Evolutionary conservation across 2,329 filamentous ascomycete species (phyloP), one percentile per base, ranked within the genome.

Genomic region (Aaosphaeria arxii): DNA sequence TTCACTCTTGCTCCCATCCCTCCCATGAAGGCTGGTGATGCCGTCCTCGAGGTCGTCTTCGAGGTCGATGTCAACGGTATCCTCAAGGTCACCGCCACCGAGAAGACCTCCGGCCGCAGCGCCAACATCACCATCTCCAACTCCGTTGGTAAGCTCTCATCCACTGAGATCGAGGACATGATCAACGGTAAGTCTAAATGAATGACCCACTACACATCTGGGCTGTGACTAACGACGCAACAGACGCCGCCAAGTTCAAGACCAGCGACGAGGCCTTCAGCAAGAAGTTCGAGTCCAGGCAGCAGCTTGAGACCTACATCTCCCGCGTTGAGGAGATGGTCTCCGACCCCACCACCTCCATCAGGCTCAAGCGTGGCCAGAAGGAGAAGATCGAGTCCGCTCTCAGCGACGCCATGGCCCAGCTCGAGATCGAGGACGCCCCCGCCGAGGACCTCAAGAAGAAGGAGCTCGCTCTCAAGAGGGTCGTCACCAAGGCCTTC

Each of bases 91-190:
- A 97, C 92, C 56, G 94, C 94, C 61, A 96, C 92, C 42, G 94
- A 99, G 85, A 99, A 99, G 86, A 92, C 90, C 63, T 96, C 94
- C 32, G 94, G 94, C 69, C 91, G 94, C 74, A 94, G 83, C 70
- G 94, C 94, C 77, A 99, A 99, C 86, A 99, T 99, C 76, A 99
- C 94, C 73, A 99, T 99, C 78, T 90, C 89, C 77, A 99, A 99
- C 86, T 96, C 94, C 51, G 92, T 99, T 67, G 94, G 94, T 75
- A 99, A 99, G 83, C 89, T 99, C 62, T 96, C 91, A 55, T 88
- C 87, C 46, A 77, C 78, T 55, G 94, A 99, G 80, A 99, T 99
- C 59, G 94, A 99, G 82, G 91, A 85, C 80, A 97, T 97, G 92
- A 90, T 99, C 74, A 88, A 79, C 74, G 89, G 83, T 86, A 77